Percentiles rank a stretch among this genome's conserved stretches.
phyloP scores from a whole-genome alignment of 805 yeast species.

The Yamadazyma endophytica region DNA sequence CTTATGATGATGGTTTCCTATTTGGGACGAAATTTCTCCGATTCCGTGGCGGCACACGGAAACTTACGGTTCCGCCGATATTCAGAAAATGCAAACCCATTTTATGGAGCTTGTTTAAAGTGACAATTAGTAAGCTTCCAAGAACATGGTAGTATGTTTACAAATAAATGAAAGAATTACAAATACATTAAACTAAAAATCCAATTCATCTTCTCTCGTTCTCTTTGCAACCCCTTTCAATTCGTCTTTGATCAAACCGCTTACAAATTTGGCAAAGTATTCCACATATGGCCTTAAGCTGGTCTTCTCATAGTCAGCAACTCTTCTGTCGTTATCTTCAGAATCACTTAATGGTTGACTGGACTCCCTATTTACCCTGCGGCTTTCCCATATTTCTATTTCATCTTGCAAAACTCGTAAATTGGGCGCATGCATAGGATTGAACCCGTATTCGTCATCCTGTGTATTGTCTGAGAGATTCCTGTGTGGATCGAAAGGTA shows the following conservation, averaged over 20 bases:
- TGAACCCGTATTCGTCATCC: conserved; percentile 52
- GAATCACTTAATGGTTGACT: conserved; percentile 15
- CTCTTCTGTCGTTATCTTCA: conserved; percentile 13
- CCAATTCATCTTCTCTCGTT: conserved; percentile 32
- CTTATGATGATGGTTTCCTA: no score
- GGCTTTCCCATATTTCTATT: conserved; percentile 47
- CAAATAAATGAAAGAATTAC: no score
- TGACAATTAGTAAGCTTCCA: no score
- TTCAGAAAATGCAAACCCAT: no score
- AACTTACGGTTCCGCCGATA: no score
- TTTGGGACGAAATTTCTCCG: no score
- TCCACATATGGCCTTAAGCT: conserved; percentile 68
- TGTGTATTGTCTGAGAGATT: conserved; percentile 28
- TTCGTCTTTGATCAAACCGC: conserved; percentile 54
- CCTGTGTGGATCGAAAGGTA: conserved; percentile 62
- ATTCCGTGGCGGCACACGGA: no score
- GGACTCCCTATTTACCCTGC: conserved; percentile 24
- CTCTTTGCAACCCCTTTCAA: conserved; percentile 26
- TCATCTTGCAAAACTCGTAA: conserved; percentile 61
- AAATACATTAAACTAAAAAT: conserved; percentile 16
- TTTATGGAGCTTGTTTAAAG: no score
- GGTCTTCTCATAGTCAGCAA: conserved; percentile 58
- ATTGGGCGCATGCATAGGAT: conserved; percentile 79
- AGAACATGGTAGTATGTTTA: no score
- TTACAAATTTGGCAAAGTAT: conserved; percentile 61